These are phyloP conservation scores for Cystofilobasidium ferigula DNA, from an alignment of 768 basidiomycete genomes.

Conservation along the genomic window DNA sequence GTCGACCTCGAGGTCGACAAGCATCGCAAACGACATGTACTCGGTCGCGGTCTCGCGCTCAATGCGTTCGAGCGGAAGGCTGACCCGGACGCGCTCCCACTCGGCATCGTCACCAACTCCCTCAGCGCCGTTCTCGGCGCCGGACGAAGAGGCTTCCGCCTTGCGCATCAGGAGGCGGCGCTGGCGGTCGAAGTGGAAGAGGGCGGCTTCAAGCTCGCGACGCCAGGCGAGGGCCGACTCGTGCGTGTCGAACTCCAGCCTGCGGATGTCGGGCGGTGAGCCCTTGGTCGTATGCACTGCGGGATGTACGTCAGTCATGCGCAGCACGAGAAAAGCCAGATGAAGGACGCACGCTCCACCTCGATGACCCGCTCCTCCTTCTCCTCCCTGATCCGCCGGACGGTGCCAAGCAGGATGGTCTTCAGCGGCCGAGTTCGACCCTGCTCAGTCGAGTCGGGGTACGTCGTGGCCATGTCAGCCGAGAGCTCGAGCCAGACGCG, in stretches of 20 bases:
- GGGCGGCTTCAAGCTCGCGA: conserved; percentile 43
- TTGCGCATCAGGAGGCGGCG: background rate
- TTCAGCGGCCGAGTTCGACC: conserved; percentile 49
- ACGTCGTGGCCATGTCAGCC: conserved; percentile 52
- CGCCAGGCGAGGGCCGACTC: conserved; percentile 49
- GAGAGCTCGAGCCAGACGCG: conserved; percentile 56
- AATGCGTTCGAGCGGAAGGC: conserved; percentile 36
- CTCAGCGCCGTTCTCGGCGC: background rate
- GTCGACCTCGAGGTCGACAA: conserved; percentile 33
- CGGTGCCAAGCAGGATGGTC: conserved; percentile 44
- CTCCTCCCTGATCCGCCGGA: conserved; percentile 28
- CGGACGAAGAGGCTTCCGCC: background rate
- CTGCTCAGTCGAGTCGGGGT: conserved; percentile 48
- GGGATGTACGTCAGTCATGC: conserved; percentile 23
- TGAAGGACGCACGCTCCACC: background rate
- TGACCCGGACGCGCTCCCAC: conserved; percentile 36
- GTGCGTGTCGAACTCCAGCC: conserved; percentile 48
- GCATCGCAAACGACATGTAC: conserved; percentile 34
- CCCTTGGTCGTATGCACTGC: conserved; percentile 18
- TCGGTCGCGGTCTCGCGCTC: conserved; percentile 30
- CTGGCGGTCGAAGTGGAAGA: background rate
- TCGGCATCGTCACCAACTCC: conserved; percentile 12
- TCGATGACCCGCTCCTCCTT: conserved; percentile 48
- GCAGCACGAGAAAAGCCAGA: background rate
- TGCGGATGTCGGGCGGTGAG: conserved; percentile 2